phyloP scores from a whole-genome alignment of 1,284 basidiomycete genomes.

The Cryptococcus jaspeensis region DNA sequence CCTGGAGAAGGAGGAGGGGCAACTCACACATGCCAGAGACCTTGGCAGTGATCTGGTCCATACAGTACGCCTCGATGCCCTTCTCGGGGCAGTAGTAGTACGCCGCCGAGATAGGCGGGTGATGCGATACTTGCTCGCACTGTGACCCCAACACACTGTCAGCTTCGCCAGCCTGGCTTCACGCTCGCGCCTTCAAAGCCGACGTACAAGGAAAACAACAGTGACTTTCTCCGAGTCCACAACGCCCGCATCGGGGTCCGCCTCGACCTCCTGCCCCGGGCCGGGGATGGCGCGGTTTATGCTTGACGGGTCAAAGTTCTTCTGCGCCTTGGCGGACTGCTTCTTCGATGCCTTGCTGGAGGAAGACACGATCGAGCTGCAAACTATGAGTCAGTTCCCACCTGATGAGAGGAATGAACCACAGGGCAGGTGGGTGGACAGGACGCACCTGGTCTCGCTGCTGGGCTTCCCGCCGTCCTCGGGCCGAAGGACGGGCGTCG shows the following conservation, averaged over 20 bases:
- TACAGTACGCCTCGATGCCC: slow-evolving; percentile 67
- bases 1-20: not conserved
- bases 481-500: slow-evolving; percentile 42
- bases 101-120: slow-evolving; percentile 90
- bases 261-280: slow-evolving; percentile 47
- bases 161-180: not conserved
- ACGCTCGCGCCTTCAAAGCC: not conserved
- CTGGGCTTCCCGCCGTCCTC: slow-evolving; percentile 39
- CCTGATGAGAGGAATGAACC: not conserved
- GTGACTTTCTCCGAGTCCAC: slow-evolving; percentile 57
- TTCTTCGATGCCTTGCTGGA: slow-evolving; percentile 26
- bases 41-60: slow-evolving; percentile 89
- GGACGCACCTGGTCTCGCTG: slow-evolving; percentile 35
- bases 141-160: slow-evolving; percentile 12
- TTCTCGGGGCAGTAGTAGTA: slow-evolving; percentile 73
- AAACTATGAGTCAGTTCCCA: not conserved
- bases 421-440: too few relatives aligned
- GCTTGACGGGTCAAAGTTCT: slow-evolving; percentile 1
- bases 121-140: slow-evolving; percentile 90
- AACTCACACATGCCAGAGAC: slow-evolving; percentile 70
- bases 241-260: slow-evolving; percentile 50
- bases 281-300: slow-evolving; percentile 34
- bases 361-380: slow-evolving; percentile 37
- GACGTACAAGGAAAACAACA: slow-evolving; percentile 61
- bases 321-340: not conserved